Evolutionary conservation across 495 filamentous ascomycete species (phyloP).

Genomic region (Tetracladium marchalianum): DNA sequence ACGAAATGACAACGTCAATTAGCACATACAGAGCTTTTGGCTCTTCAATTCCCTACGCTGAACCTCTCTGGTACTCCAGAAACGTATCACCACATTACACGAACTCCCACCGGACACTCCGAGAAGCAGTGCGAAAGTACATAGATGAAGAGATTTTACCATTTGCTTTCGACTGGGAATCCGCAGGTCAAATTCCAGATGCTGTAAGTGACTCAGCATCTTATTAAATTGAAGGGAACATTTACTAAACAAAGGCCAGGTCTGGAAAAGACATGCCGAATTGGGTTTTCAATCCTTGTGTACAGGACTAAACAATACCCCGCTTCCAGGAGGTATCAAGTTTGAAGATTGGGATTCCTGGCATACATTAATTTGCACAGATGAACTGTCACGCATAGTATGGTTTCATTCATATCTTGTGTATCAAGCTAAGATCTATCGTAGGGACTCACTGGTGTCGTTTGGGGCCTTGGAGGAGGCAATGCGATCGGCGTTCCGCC

Average conservation of each 20-base stretch:
- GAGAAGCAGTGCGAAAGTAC: slow-evolving; percentile 34
- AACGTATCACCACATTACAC: slow-evolving; percentile 35
- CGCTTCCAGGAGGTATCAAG: slow-evolving; percentile 30
- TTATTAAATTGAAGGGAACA: slow-evolving; percentile 44
- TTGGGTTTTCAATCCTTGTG: slow-evolving; percentile 22
- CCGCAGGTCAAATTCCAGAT: slow-evolving; percentile 32
- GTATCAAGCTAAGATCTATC: not conserved
- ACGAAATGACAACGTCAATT: not conserved
- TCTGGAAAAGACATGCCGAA: slow-evolving; percentile 28
- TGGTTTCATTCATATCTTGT: not conserved
- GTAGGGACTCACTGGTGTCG: slow-evolving; percentile 31
- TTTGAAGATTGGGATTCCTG: slow-evolving; percentile 39
- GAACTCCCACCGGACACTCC: slow-evolving; percentile 34
- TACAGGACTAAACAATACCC: slow-evolving; percentile 27
- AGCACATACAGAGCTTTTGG: slow-evolving; percentile 9
- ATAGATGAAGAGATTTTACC: slow-evolving; percentile 34
- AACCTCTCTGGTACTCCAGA: slow-evolving; percentile 20
- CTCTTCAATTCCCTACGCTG: slow-evolving; percentile 12
- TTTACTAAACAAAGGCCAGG: slow-evolving; percentile 28
- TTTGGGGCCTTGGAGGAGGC: slow-evolving; percentile 41
- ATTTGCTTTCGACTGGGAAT: slow-evolving; percentile 39
- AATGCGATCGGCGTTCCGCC: slow-evolving; percentile 46
- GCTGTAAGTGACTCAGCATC: slow-evolving; percentile 15
- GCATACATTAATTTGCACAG: slow-evolving; percentile 35
- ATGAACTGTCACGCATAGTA: slow-evolving; percentile 34